phyloP scores from a whole-genome alignment of 2,329 filamentous ascomycete species.

The Venturia nashicola region DNA sequence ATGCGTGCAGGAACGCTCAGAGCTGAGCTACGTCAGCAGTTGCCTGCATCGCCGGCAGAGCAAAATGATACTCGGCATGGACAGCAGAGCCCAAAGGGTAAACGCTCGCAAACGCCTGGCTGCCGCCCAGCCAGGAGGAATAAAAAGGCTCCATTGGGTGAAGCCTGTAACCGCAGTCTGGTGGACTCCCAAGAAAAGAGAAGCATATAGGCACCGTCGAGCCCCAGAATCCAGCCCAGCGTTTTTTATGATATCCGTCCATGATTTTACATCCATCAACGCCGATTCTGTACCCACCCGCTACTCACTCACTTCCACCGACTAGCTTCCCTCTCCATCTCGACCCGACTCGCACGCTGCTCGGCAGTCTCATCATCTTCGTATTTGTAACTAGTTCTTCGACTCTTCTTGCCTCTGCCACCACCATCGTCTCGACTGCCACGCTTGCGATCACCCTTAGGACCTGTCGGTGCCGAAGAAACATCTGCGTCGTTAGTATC shows the following conservation, averaged over 20 bases:
- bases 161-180: not conserved
- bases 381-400: conserved; percentile 18
- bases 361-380: conserved; percentile 36
- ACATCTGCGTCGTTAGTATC: conserved; percentile 26
- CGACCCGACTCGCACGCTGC: conserved; percentile 31
- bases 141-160: not conserved
- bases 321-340: conserved; percentile 44
- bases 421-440: conserved; percentile 34
- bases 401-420: conserved; percentile 36
- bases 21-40: not conserved
- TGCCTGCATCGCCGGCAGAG: not conserved
- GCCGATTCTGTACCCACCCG: not conserved
- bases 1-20: not conserved
- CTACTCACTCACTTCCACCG: not conserved
- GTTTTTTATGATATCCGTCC: not conserved
- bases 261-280: not conserved
- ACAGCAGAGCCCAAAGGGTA: too few relatives aligned
- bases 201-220: too few relatives aligned
- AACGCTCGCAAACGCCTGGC: not conserved
- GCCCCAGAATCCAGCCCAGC: not conserved
- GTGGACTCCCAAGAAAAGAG: not conserved
- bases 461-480: conserved; percentile 35
- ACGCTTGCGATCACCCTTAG: conserved; percentile 29
- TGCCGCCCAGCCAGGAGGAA: not conserved
- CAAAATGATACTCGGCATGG: not conserved